These are phyloP conservation scores for Begonia loranthoides DNA, from an alignment of 306 rosid species.

Conservation along the genomic window DNA sequence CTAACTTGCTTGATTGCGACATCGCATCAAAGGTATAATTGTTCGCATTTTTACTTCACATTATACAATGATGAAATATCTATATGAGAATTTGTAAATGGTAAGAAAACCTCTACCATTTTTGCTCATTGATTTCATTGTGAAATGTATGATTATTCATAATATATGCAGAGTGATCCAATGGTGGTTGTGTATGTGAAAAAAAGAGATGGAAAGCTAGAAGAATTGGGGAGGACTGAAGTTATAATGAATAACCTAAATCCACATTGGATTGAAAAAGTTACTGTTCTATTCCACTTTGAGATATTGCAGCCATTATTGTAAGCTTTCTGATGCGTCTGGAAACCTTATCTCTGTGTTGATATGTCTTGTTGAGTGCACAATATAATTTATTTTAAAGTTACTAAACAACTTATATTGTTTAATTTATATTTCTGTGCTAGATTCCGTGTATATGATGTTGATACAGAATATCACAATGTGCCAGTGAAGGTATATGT, in stretches of 20 bases:
- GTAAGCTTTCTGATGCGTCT: slow-evolving; percentile 27
- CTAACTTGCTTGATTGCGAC: slow-evolving; percentile 51
- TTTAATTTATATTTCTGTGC: slow-evolving; percentile 8
- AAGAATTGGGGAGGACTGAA: slow-evolving; percentile 80
- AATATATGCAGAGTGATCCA: slow-evolving; percentile 52
- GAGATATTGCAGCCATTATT: slow-evolving; percentile 60
- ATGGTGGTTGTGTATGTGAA: slow-evolving; percentile 47
- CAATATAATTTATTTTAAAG: slow-evolving; percentile 2
- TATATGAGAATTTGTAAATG: neutral
- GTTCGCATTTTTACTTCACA: neutral
- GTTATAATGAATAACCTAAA: slow-evolving; percentile 53
- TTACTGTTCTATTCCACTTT: slow-evolving; percentile 53
- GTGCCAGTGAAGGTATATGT: slow-evolving; percentile 53
- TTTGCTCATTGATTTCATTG: neutral
- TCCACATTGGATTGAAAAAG: slow-evolving; percentile 72
- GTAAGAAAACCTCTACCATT: neutral
- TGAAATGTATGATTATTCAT: neutral
- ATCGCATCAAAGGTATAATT: slow-evolving; percentile 19
- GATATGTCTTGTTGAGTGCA: slow-evolving; percentile 3
- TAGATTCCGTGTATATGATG: slow-evolving; percentile 69
- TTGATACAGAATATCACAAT: slow-evolving; percentile 54
- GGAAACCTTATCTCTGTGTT: neutral
- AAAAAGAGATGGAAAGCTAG: slow-evolving; percentile 41
- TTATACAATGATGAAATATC: neutral
- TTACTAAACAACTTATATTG: neutral